Percentiles rank a stretch among this genome's conserved stretches.
Conservation (phyloP, 495 filamentous ascomycete species). For the Hypoxylon fuscum region DNA sequence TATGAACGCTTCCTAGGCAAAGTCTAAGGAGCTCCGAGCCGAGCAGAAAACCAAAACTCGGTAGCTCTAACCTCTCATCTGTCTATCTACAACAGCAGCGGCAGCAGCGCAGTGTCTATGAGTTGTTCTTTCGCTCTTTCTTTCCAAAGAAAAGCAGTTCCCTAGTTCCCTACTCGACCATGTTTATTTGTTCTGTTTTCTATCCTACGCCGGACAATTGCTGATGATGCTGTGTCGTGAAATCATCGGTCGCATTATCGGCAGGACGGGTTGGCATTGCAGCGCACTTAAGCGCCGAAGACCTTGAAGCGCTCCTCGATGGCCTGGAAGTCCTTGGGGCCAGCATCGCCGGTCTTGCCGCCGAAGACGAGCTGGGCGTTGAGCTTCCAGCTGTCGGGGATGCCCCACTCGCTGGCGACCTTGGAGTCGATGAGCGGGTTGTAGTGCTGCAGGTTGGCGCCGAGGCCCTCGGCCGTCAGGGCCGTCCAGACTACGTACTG, state of each 20-base stretch:
- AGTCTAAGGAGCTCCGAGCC: slow-evolving; percentile 26
- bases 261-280: not conserved
- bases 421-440: slow-evolving; percentile 70
- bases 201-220: not conserved
- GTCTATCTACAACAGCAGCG: slow-evolving; percentile 24
- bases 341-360: slow-evolving; percentile 56
- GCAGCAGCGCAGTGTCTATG: slow-evolving; percentile 26
- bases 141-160: slow-evolving; percentile 12
- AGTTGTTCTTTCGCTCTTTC: slow-evolving; percentile 6
- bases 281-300: slow-evolving; percentile 48
- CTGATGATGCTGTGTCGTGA: no score
- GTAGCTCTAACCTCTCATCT: not conserved
- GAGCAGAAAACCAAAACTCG: not conserved
- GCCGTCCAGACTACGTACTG: slow-evolving; percentile 73
- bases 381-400: slow-evolving; percentile 68
- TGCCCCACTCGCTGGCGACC: slow-evolving; percentile 64
- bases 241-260: not conserved
- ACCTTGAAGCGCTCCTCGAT: slow-evolving; percentile 65
- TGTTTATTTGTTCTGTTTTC: not conserved
- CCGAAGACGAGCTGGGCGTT: slow-evolving; percentile 71
- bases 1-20: slow-evolving; percentile 24
- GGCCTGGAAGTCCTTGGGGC: slow-evolving; percentile 63
- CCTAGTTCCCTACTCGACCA: not conserved
- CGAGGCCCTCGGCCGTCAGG: slow-evolving; percentile 74
- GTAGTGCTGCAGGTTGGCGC: slow-evolving; percentile 80